A percentile compares a stretch with the other conserved stretches of the same genome.
phyloP scores from a whole-genome alignment of 169 alveolate genomes.

The Cystoisospora suis region DNA sequence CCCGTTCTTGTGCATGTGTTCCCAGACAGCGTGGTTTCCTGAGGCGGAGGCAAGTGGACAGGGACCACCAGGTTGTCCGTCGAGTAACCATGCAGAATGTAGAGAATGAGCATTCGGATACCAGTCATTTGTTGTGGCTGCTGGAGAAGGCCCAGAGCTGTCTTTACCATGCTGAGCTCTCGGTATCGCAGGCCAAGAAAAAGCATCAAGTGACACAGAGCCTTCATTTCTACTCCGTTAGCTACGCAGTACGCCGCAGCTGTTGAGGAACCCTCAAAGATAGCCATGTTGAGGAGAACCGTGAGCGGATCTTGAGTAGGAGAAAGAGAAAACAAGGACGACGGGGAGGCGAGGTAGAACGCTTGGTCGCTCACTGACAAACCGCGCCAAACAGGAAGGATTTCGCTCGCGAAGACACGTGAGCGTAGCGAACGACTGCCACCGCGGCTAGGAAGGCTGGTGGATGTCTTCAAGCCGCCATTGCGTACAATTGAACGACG shows the following conservation, averaged over 20 bases:
- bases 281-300: constrained; percentile 39
- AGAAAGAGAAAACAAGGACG: constrained; percentile 10
- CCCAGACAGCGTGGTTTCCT: no score
- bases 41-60: background rate
- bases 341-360: constrained; percentile 5
- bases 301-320: constrained; percentile 27
- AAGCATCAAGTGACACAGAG: constrained; percentile 36
- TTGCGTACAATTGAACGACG: no score
- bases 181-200: constrained; percentile 50
- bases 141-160: constrained; percentile 45
- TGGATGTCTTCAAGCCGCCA: background rate
- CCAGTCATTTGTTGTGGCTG: constrained; percentile 59
- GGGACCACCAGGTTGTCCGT: constrained; percentile 24
- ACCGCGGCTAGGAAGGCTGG: constrained; percentile 28
- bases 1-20: constrained; percentile 28
- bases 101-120: constrained; percentile 43
- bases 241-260: constrained; percentile 57
- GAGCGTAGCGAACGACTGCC: background rate
- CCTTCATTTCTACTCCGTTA: constrained; percentile 40
- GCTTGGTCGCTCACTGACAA: constrained; percentile 34
- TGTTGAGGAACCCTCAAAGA: constrained; percentile 45
- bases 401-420: background rate
- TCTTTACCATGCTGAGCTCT: constrained; percentile 28
- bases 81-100: constrained; percentile 50
- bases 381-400: background rate